A percentile compares a stretch with the other conserved stretches of the same genome.
phyloP scores from a whole-genome alignment of 2,329 filamentous ascomycete species.

The Lachnellula suecica region DNA sequence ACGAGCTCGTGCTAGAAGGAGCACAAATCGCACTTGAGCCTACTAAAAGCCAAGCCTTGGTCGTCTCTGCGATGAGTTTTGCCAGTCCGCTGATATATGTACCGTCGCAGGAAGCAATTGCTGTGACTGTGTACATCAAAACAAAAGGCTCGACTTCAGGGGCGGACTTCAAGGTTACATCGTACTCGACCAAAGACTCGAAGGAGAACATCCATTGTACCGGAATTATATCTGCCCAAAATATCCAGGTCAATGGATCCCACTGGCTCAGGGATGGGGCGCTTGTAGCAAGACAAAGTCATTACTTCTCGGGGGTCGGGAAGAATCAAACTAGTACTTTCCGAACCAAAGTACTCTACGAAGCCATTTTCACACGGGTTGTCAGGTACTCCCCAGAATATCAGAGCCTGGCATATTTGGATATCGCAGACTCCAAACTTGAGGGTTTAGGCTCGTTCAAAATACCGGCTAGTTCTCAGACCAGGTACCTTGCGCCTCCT shows the following conservation, averaged over 20 bases:
- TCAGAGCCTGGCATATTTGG: neutral
- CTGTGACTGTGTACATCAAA: too few relatives aligned
- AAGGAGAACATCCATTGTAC: too few relatives aligned
- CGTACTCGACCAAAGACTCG: too few relatives aligned
- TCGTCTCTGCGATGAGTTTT: neutral
- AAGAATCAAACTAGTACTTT: neutral
- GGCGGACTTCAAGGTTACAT: too few relatives aligned
- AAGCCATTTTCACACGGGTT: slow-evolving; percentile 1
- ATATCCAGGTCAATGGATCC: too few relatives aligned
- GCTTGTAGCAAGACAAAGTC: neutral
- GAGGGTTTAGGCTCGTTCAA: neutral
- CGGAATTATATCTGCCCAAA: too few relatives aligned
- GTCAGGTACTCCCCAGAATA: neutral
- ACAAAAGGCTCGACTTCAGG: too few relatives aligned
- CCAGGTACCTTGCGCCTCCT: neutral
- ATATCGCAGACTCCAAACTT: neutral
- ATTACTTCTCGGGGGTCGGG: neutral
- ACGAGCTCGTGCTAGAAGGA: neutral
- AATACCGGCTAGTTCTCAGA: neutral
- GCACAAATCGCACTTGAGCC: neutral
- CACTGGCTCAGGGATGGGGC: too few relatives aligned
- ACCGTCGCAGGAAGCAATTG: neutral
- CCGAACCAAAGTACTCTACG: neutral
- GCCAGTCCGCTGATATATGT: neutral
- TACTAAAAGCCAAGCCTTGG: neutral